Evolutionary conservation across 2,329 filamentous ascomycete genomes (phyloP).

Genomic region (Penicillium sp.): DNA sequence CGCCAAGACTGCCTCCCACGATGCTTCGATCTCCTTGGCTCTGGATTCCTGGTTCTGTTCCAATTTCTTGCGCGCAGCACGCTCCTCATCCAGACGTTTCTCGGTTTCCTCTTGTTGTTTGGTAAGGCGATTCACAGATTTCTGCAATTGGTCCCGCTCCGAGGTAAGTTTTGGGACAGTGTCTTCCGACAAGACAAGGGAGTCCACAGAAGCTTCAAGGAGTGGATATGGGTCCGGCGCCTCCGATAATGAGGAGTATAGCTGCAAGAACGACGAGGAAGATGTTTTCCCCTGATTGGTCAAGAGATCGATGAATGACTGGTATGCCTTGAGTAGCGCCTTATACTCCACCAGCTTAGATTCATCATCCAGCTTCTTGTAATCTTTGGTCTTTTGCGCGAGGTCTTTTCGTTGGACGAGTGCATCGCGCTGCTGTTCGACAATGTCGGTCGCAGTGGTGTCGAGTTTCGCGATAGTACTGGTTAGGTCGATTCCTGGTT

Average conservation of each 20-base stretch:
- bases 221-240: constrained; percentile 95
- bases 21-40: constrained; percentile 85
- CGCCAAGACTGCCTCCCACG: constrained; percentile 84
- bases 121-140: constrained; percentile 72
- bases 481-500: constrained; percentile 79
- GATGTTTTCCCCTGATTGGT: constrained; percentile 95
- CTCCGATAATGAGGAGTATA: constrained; percentile 92
- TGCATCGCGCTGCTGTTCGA: constrained; percentile 90
- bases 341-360: constrained; percentile 88
- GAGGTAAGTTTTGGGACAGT: constrained; percentile 84
- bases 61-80: constrained; percentile 68
- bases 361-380: constrained; percentile 87
- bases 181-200: constrained; percentile 87
- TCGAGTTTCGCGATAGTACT: constrained; percentile 83
- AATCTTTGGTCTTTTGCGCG: constrained; percentile 99
- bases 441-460: constrained; percentile 90
- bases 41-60: constrained; percentile 76
- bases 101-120: constrained; percentile 82
- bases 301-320: constrained; percentile 93
- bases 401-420: constrained; percentile 94
- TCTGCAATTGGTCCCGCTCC: constrained; percentile 86
- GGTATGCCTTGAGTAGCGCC: constrained; percentile 88
- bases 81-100: constrained; percentile 75
- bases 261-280: constrained; percentile 87
- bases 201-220: constrained; percentile 93